phyloP scores from a whole-genome alignment of 495 filamentous ascomycete species.

The Usnea hakonensis region DNA sequence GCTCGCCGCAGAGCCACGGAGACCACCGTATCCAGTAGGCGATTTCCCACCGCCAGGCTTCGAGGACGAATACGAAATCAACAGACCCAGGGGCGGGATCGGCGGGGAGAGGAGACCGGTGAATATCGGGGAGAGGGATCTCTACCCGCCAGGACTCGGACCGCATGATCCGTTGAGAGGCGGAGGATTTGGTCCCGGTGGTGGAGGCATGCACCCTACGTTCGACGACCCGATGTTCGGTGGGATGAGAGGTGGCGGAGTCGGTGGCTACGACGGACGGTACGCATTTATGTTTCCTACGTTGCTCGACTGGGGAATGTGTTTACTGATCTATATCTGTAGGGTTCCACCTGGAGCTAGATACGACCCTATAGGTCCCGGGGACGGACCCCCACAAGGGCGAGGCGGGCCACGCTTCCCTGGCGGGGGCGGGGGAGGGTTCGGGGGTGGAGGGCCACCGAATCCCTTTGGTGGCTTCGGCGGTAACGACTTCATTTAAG shows the following conservation, averaged over 20 bases:
- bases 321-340: slow-evolving; percentile 21
- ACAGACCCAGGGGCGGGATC: slow-evolving; percentile 51
- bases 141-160: slow-evolving; percentile 81
- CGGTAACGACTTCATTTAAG: slow-evolving; percentile 60
- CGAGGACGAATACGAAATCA: slow-evolving; percentile 87
- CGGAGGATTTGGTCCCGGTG: slow-evolving; percentile 50
- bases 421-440: slow-evolving; percentile 34
- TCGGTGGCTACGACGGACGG: slow-evolving; percentile 7
- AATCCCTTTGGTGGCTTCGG: slow-evolving; percentile 61
- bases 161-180: slow-evolving; percentile 71
- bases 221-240: slow-evolving; percentile 89
- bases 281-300: not conserved
- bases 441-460: slow-evolving; percentile 36
- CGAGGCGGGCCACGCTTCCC: slow-evolving; percentile 42
- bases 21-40: slow-evolving; percentile 61
- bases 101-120: slow-evolving; percentile 47
- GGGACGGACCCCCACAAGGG: slow-evolving; percentile 46
- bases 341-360: slow-evolving; percentile 51
- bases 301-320: not conserved
- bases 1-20: slow-evolving; percentile 51
- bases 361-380: slow-evolving; percentile 81
- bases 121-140: slow-evolving; percentile 71
- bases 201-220: slow-evolving; percentile 88
- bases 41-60: slow-evolving; percentile 85
- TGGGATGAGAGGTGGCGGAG: slow-evolving; percentile 45